These are phyloP conservation scores for Achaetomium macrosporum DNA, from an alignment of 2,329 filamentous ascomycete species.

Conservation along the genomic window DNA sequence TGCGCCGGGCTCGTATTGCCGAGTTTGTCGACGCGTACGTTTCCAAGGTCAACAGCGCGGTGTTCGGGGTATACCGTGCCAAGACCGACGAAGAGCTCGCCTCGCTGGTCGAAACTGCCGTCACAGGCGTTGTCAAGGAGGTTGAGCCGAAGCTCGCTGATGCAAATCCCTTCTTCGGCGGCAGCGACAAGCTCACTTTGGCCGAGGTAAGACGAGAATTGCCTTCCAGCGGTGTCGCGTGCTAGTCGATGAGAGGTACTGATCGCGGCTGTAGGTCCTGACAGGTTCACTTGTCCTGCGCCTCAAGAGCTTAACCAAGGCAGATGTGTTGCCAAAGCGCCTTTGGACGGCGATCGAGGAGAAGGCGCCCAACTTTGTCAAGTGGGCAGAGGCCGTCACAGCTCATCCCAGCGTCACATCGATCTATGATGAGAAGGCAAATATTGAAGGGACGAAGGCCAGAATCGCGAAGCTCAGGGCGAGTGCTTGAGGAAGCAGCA, in stretches of 20 bases:
- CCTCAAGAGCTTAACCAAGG: conserved; percentile 34
- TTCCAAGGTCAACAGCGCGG: conserved; percentile 37
- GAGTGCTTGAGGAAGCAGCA: conserved; percentile 5
- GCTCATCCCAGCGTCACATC: conserved; percentile 60
- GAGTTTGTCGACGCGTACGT: conserved; percentile 51
- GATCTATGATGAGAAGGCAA: conserved; percentile 51
- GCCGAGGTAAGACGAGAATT: conserved; percentile 55
- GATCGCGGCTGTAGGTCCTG: conserved; percentile 18
- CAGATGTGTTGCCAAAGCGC: conserved; percentile 46
- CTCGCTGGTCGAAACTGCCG: conserved; percentile 42
- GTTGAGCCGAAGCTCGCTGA: conserved; percentile 62
- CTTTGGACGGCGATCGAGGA: conserved; percentile 43
- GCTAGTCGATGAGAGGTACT: not conserved
- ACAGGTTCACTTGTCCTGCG: conserved; percentile 24
- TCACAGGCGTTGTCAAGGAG: conserved; percentile 58
- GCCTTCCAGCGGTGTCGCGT: not conserved
- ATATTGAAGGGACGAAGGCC: conserved; percentile 37
- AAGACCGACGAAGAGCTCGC: conserved; percentile 46
- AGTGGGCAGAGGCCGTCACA: conserved; percentile 58
- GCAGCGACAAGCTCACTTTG: conserved; percentile 58
- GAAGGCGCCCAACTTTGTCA: conserved; percentile 59
- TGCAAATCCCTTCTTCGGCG: conserved; percentile 56
- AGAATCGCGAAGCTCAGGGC: conserved; percentile 30
- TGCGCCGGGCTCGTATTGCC: conserved; percentile 59
- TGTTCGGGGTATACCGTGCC: conserved; percentile 41